Percentiles rank a stretch among this genome's conserved stretches.
Conservation (phyloP, 1,284 basidiomycete genomes). For the Coriolopsis trogii region DNA sequence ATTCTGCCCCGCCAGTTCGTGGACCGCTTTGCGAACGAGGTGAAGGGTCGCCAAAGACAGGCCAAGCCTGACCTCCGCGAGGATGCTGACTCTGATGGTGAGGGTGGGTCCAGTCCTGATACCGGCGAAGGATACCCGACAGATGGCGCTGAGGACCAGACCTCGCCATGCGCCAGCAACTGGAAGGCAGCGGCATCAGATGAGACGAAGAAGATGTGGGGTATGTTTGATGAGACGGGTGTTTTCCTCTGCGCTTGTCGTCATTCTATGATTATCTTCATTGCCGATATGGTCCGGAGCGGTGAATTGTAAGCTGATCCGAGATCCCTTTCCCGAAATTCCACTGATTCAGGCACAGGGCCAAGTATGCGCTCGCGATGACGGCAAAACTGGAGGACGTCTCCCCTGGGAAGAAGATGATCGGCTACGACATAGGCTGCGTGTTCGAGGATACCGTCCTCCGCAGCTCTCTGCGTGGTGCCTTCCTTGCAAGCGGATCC, state of each 20-base stretch:
- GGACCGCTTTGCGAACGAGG: slow-evolving; percentile 37
- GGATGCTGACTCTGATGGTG: background rate
- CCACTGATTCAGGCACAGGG: slow-evolving; percentile 24
- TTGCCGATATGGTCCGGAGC: slow-evolving; percentile 35
- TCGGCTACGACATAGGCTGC: slow-evolving; percentile 40
- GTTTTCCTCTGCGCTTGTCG: slow-evolving; percentile 36
- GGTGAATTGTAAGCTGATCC: slow-evolving; percentile 33
- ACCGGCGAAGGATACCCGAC: slow-evolving; percentile 22
- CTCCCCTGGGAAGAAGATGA: slow-evolving; percentile 7
- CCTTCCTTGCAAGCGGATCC: slow-evolving; percentile 18
- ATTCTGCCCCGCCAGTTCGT: slow-evolving; percentile 30
- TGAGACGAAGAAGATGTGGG: slow-evolving; percentile 34
- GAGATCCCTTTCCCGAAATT: background rate
- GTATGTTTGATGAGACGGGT: slow-evolving; percentile 37
- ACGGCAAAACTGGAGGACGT: slow-evolving; percentile 26
- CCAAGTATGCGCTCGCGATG: slow-evolving; percentile 39
- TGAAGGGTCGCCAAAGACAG: slow-evolving; percentile 6
- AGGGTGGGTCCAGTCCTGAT: background rate
- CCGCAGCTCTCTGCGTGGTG: slow-evolving; percentile 27
- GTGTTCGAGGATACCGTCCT: slow-evolving; percentile 31
- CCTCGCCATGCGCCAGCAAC: slow-evolving; percentile 32
- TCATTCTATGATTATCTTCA: slow-evolving; percentile 29
- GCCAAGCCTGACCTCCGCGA: background rate
- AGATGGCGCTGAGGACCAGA: slow-evolving; percentile 8
- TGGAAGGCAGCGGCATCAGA: slow-evolving; percentile 39